phyloP scores from a whole-genome alignment of 2,329 filamentous ascomycete species.

The Metarhizium album region DNA sequence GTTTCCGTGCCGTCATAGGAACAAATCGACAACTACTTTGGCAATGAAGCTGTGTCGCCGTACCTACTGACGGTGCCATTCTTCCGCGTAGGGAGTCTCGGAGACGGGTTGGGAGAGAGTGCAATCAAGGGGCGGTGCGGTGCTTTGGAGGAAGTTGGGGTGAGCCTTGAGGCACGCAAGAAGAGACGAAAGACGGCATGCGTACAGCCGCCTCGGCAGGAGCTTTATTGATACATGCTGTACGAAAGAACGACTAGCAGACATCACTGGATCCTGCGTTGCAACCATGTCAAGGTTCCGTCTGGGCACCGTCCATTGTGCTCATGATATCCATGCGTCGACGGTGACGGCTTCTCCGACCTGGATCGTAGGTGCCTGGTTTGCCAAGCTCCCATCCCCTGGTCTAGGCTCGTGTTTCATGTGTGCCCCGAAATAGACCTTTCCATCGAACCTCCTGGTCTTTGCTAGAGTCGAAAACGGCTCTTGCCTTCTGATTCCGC shows the following conservation, averaged over 20 bases:
- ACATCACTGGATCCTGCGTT: too few relatives aligned
- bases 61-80: too few relatives aligned
- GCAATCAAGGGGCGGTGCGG: too few relatives aligned
- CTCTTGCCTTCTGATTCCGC: slow-evolving; percentile 66
- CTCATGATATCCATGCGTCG: slow-evolving; percentile 5
- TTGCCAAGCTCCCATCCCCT: slow-evolving; percentile 8
- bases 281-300: not conserved
- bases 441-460: slow-evolving; percentile 71
- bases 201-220: slow-evolving; percentile 5
- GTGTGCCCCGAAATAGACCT: slow-evolving; percentile 84
- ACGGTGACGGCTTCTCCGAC: slow-evolving; percentile 36
- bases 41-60: too few relatives aligned
- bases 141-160: too few relatives aligned
- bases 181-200: too few relatives aligned
- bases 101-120: too few relatives aligned
- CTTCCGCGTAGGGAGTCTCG: too few relatives aligned
- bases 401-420: slow-evolving; percentile 38
- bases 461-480: slow-evolving; percentile 83
- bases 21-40: too few relatives aligned
- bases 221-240: too few relatives aligned
- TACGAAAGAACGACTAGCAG: not conserved
- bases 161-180: too few relatives aligned
- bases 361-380: slow-evolving; percentile 29
- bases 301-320: not conserved
- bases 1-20: too few relatives aligned